Evolutionary conservation across 306 rosid genomes (phyloP), one percentile per base, ranked within the genome.

Genomic region (Acacia crassicarpa): DNA sequence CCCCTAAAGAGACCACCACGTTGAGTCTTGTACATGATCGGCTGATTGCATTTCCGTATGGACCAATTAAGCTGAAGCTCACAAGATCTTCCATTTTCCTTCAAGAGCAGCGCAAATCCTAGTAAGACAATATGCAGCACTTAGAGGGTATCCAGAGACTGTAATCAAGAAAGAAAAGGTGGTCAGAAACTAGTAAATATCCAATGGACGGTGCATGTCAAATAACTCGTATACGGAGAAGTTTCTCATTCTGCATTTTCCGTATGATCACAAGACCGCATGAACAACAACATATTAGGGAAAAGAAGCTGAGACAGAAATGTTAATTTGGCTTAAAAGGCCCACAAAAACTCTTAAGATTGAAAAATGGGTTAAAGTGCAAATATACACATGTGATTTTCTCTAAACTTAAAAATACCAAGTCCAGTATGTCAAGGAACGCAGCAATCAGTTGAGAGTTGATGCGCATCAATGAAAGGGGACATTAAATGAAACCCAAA

Each of bases 41-140:
- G 61, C 61, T 17, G 25, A 54, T 49, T 40, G 32, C 32, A 30
- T 44, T 7, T 11, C 44, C 17, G 78, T n/a, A 61, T 33, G 54
- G 73, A 53, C 44, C 44, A 32, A 67, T 63, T 58, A 59, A 49
- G 82, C 53, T 66, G 49, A 79, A 72, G 53, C 33, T 91, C 89
- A 93, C 74, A 87, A 67, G 67, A 93, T 85, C 69, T 88, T 87
- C 95, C 92, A 91, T 83, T 89, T 89, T 17, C 19, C 45, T 80
- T 89, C 94, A 61, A 91, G 58, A 43, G 94, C 91, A 33, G 58
- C 77, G 58, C 86, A 80, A 67, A 93, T 89, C 87, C 87, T 91
- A 25, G 93, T 19, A 63, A 90, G 87, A 58, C 97, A 93, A 79
- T 73, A 84, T 4, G 94, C 96, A 74, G 96, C 97, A 80, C 94